Evolutionary conservation across 345 rosid genomes (phyloP), one percentile per base, ranked within the genome.

Genomic region (Hibiscus syriacus): DNA sequence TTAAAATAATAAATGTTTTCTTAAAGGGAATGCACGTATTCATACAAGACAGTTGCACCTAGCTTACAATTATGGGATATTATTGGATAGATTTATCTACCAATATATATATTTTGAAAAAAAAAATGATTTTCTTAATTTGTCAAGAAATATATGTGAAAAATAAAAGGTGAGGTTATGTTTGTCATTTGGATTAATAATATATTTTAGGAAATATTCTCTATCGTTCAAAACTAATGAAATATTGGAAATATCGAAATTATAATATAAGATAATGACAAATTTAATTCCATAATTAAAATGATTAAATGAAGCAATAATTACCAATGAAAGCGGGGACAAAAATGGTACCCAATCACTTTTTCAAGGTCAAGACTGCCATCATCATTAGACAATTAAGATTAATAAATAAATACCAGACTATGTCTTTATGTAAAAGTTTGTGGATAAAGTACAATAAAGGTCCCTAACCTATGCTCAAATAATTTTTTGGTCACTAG

Each of bases 321-420:
- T n/a, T 46, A 46, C 50, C 20, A 16, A 14, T 46, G 16, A 46
- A 46, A 46, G 16, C 16, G 50, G 17, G n/a, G 22, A 48, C 53
- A 6, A 48, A 46, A 48, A 17, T 6, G 17, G 23, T 1, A 48
- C n/a, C 53, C 20, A 48, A 20, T 14, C 55, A 22, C 0, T 3
- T 25, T 52, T 12, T 9, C 4, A 8, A 67, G 43, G 8, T 32
- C 78, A 63, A 74, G 74, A 55, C 52, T 11, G 55, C 59, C 57
- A 55, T 48, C 36, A 50, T 19, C 11, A 0, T 19, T 19, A 16
- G 0, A 11, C 7, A 36, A 36, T n/a, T n/a, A n/a, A n/a, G n/a
- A n/a, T n/a, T n/a, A n/a, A n/a, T n/a, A n/a, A n/a, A n/a, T n/a
- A n/a, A n/a, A n/a, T n/a, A n/a, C n/a, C n/a, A n/a, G n/a, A n/a